Percentiles rank a stretch among this genome's conserved stretches.
These are phyloP conservation scores for Leptodermis oblonga DNA, from an alignment of 257 asterid species.

Conservation along the genomic window DNA sequence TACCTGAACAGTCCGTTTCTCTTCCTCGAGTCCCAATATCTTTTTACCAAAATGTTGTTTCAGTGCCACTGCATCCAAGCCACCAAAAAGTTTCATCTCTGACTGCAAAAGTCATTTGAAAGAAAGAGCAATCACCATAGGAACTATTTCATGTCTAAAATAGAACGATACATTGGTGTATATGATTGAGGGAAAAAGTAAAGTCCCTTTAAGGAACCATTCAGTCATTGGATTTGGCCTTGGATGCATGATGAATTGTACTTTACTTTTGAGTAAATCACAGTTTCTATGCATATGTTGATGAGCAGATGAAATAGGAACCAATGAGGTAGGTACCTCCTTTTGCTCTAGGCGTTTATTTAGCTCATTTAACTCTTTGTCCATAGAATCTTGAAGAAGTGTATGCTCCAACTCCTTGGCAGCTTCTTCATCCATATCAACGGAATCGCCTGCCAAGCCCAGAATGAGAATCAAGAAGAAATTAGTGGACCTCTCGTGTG, in stretches of 20 bases:
- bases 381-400: conserved; percentile 86
- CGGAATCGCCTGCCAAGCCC: conserved; percentile 63
- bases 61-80: conserved; percentile 75
- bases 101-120: conserved; percentile 49
- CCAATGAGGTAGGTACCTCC: conserved; percentile 49
- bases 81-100: conserved; percentile 89
- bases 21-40: conserved; percentile 92
- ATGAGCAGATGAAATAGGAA: not conserved
- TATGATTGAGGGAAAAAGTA: too few relatives aligned
- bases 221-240: too few relatives aligned
- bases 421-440: conserved; percentile 81
- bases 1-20: conserved; percentile 89
- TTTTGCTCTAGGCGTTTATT: conserved; percentile 83
- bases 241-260: not conserved
- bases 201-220: too few relatives aligned
- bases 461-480: conserved; percentile 15
- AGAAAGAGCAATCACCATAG: not conserved
- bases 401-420: conserved; percentile 95
- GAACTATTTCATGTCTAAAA: not conserved
- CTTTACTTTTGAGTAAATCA: not conserved
- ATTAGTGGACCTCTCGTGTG: conserved; percentile 9
- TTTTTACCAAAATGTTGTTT: conserved; percentile 97
- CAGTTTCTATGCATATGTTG: not conserved
- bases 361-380: conserved; percentile 83
- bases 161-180: not conserved